Conservation (phyloP, 129 eudicot genomes). For the Deinandra increscens region DNA sequence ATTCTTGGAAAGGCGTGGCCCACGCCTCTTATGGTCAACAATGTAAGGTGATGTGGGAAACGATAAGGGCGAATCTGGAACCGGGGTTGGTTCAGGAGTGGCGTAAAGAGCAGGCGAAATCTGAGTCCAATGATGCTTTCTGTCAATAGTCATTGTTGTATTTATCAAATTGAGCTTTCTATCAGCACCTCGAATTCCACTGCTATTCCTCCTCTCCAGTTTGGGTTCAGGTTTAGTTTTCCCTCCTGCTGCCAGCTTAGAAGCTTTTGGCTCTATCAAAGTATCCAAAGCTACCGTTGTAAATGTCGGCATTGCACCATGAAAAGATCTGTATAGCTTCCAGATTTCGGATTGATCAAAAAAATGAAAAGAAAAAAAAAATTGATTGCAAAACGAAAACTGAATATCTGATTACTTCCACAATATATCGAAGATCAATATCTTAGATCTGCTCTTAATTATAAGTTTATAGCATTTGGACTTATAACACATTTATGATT, state of each 20-base stretch:
- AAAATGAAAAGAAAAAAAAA: slow-evolving; percentile 5
- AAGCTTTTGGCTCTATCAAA: slow-evolving; percentile 57
- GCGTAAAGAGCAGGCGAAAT: slow-evolving; percentile 77
- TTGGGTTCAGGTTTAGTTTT: slow-evolving; percentile 36
- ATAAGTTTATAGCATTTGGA: not conserved
- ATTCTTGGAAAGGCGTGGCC: slow-evolving; percentile 78
- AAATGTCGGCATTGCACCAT: slow-evolving; percentile 66
- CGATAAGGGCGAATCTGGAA: slow-evolving; percentile 70
- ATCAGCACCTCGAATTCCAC: slow-evolving; percentile 29
- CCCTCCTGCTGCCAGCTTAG: slow-evolving; percentile 38
- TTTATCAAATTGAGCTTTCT: slow-evolving; percentile 31
- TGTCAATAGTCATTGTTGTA: slow-evolving; percentile 33
- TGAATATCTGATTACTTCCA: not conserved
- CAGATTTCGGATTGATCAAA: not conserved
- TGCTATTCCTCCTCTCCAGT: slow-evolving; percentile 36
- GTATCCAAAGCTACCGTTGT: slow-evolving; percentile 75
- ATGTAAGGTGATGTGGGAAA: slow-evolving; percentile 81
- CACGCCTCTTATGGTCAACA: slow-evolving; percentile 91
- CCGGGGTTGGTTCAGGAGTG: slow-evolving; percentile 70
- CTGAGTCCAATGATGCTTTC: slow-evolving; percentile 53
- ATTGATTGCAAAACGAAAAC: not conserved
- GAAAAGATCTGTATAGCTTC: slow-evolving; percentile 21
- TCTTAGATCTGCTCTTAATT: not conserved
- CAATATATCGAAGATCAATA: not conserved
- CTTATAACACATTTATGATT: not conserved